phyloP scores from a whole-genome alignment of 257 asterid genomes.

The Plantago elongata region DNA sequence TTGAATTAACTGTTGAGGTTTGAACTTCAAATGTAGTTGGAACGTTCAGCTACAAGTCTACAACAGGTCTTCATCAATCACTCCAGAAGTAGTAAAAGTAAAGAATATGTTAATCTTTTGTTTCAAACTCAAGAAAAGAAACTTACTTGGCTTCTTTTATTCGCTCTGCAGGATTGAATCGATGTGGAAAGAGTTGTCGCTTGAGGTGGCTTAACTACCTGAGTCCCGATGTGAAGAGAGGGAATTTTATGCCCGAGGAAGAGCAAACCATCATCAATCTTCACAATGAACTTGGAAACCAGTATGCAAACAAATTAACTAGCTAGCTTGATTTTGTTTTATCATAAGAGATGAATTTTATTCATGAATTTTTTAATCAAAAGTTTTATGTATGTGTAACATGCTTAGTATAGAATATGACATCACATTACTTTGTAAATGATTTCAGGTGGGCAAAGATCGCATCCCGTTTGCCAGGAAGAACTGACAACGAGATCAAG shows the following conservation, averaged over 20 bases:
- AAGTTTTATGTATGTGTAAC: no score
- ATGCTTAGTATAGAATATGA: not conserved
- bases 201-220: constrained; percentile 83
- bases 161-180: constrained; percentile 38
- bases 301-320: constrained; percentile 31
- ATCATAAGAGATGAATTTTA: no score
- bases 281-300: constrained; percentile 58
- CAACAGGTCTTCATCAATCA: constrained; percentile 7
- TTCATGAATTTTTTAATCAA: no score
- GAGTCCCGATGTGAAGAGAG: constrained; percentile 65
- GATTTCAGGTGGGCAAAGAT: constrained; percentile 70
- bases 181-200: constrained; percentile 81
- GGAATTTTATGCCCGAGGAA: constrained; percentile 59
- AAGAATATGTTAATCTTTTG: no score
- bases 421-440: not conserved
- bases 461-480: constrained; percentile 68
- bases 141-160: not conserved
- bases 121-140: not conserved
- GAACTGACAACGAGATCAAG: constrained; percentile 86
- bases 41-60: not conserved
- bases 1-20: not conserved
- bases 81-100: not conserved
- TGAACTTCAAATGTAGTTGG: constrained; percentile 1
- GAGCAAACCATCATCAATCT: constrained; percentile 56
- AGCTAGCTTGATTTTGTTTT: not conserved